Evolutionary conservation across 2,329 filamentous ascomycete genomes (phyloP).

Genomic region (Hirsutella minnesotensis): DNA sequence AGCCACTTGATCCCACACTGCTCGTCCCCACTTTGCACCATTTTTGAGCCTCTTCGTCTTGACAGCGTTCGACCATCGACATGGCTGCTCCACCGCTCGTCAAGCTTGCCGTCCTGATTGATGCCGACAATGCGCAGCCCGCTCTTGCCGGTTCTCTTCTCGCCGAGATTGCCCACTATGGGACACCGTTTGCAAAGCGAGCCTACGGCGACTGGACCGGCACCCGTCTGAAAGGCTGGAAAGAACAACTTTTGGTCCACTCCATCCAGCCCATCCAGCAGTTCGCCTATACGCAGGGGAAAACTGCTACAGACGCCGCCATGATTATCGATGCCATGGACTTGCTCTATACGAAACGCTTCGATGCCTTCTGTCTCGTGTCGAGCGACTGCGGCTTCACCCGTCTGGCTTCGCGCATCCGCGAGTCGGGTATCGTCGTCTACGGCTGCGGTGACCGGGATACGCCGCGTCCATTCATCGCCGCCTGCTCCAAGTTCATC

Average conservation of each 20-base stretch:
- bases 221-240: constrained; percentile 15
- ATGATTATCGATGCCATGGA: constrained; percentile 28
- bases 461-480: constrained; percentile 19
- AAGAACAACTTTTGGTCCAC: constrained; percentile 15
- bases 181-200: constrained; percentile 16
- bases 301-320: constrained; percentile 21
- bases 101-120: constrained; percentile 21
- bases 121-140: constrained; percentile 18
- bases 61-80: too few species aligned
- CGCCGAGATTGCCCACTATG: constrained; percentile 20
- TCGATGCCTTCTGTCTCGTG: constrained; percentile 21
- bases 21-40: too few species aligned
- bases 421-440: constrained; percentile 18
- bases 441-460: constrained; percentile 21
- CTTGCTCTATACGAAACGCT: constrained; percentile 18
- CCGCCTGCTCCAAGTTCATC: constrained; percentile 21
- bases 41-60: too few species aligned
- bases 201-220: constrained; percentile 24
- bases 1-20: too few species aligned
- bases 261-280: constrained; percentile 24
- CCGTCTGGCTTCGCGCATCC: constrained; percentile 19
- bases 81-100: too few species aligned
- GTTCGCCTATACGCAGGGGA: constrained; percentile 22
- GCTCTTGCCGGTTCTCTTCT: constrained; percentile 10
- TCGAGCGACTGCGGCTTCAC: constrained; percentile 25